Percentiles rank a stretch among this genome's conserved stretches.
These are phyloP conservation scores for Jatropha curcas DNA, from an alignment of 345 rosid species.

Conservation along the genomic window DNA sequence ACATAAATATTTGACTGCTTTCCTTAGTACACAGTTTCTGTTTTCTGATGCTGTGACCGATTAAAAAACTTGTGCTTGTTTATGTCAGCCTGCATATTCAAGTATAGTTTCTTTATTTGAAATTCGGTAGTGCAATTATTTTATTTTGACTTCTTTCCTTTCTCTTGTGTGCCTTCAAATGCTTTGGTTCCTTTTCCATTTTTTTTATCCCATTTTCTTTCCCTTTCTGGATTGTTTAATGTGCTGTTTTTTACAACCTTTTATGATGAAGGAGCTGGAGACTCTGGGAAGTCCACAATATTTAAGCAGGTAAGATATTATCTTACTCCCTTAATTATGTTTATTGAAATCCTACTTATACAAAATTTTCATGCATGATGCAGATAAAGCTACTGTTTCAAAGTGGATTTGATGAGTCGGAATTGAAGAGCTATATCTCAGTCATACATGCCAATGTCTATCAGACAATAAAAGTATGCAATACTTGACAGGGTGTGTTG, in stretches of 20 bases:
- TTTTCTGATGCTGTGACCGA: background rate
- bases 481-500: constrained; percentile 70
- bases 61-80: background rate
- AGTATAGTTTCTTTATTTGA: background rate
- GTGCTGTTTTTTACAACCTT: constrained; percentile 7
- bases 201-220: background rate
- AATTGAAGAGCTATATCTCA: constrained; percentile 80
- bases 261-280: constrained; percentile 80
- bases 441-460: constrained; percentile 97
- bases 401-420: constrained; percentile 92
- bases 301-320: constrained; percentile 82
- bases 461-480: constrained; percentile 99
- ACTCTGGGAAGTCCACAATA: constrained; percentile 97
- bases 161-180: background rate
- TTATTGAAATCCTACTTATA: constrained; percentile 1
- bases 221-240: background rate
- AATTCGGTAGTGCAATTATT: background rate
- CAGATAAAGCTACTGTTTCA: constrained; percentile 98
- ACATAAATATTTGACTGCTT: background rate
- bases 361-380: constrained; percentile 11
- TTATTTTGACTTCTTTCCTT: constrained; percentile 2
- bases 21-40: background rate
- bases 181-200: background rate
- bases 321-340: constrained; percentile 1
- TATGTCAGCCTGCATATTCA: background rate